These are phyloP conservation scores for Rhodosporidiobolus odoratus DNA, from an alignment of 768 basidiomycete genomes.

Conservation along the genomic window DNA sequence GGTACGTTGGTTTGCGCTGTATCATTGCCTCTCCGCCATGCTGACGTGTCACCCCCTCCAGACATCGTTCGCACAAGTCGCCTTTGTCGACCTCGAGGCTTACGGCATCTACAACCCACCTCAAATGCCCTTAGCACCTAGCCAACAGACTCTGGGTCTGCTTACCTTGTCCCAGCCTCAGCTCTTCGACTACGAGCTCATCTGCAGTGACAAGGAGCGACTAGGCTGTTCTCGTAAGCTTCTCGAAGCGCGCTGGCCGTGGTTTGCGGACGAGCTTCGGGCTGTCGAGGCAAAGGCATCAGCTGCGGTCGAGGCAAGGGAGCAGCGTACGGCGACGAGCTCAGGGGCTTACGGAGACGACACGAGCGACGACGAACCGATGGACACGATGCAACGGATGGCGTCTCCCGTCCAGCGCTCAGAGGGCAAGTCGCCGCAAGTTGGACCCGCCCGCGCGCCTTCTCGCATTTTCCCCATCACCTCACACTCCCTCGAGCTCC, in stretches of 20 bases:
- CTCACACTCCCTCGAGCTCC: conserved; percentile 63
- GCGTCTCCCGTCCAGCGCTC: background rate
- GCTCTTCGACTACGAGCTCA: conserved; percentile 72
- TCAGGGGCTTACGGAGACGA: conserved; percentile 7
- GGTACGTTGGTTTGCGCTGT: background rate
- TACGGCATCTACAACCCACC: conserved; percentile 94
- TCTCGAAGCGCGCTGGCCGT: conserved; percentile 85
- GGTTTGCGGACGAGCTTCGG: conserved; percentile 55
- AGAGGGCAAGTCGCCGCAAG: background rate
- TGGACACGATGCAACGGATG: conserved; percentile 13
- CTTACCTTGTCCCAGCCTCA: conserved; percentile 54
- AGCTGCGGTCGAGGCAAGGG: background rate
- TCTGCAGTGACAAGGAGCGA: conserved; percentile 82
- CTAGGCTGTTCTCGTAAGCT: conserved; percentile 74
- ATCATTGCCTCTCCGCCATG: too few relatives aligned
- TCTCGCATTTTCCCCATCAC: conserved; percentile 24
- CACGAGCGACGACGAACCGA: conserved; percentile 31
- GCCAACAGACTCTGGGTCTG: conserved; percentile 79
- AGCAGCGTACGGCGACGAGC: background rate
- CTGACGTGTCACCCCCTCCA: conserved; percentile 53
- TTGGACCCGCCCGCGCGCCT: background rate
- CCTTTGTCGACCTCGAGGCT: conserved; percentile 56
- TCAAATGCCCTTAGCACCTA: conserved; percentile 54
- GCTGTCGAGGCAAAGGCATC: background rate
- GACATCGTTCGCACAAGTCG: conserved; percentile 57